Conservation (phyloP, 2,329 filamentous ascomycete genomes). For the Aspergillus flavus region DNA sequence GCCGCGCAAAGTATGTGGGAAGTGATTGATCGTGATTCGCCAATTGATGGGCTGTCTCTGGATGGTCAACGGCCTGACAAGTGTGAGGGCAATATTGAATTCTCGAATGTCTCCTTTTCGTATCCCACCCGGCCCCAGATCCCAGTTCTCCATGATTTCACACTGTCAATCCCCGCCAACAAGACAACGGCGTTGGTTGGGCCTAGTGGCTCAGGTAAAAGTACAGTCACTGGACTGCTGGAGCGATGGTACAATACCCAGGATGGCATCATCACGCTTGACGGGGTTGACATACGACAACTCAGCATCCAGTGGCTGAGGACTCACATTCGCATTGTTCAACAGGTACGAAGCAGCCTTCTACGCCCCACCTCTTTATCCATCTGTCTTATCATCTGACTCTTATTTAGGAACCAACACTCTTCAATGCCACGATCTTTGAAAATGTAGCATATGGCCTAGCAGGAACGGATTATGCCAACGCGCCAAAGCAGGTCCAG, state of each 20-base stretch:
- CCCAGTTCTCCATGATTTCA: conserved; percentile 39
- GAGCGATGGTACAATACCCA: conserved; percentile 43
- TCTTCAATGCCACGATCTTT: conserved; percentile 68
- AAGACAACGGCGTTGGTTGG: conserved; percentile 49
- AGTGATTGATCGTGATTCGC: conserved; percentile 40
- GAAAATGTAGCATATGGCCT: conserved; percentile 65
- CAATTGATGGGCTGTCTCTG: conserved; percentile 37
- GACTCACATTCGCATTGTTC: conserved; percentile 63
- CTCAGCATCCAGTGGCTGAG: conserved; percentile 66
- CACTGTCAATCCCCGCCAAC: conserved; percentile 34
- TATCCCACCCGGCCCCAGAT: conserved; percentile 59
- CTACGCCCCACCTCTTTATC: background rate
- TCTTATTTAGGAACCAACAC: conserved; percentile 57
- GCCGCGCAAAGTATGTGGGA: conserved; percentile 45
- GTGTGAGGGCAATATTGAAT: conserved; percentile 39
- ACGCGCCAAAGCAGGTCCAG: conserved; percentile 37
- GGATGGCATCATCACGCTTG: conserved; percentile 56
- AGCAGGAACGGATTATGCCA: conserved; percentile 38
- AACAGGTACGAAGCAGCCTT: conserved; percentile 46
- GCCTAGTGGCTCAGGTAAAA: conserved; percentile 50
- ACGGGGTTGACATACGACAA: conserved; percentile 55
- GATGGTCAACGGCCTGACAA: conserved; percentile 17
- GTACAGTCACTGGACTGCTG: conserved; percentile 47
- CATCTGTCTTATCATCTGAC: background rate
- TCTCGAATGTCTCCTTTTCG: conserved; percentile 69